These are phyloP conservation scores for Mycena floridula DNA, from an alignment of 768 basidiomycete genomes.

Conservation along the genomic window DNA sequence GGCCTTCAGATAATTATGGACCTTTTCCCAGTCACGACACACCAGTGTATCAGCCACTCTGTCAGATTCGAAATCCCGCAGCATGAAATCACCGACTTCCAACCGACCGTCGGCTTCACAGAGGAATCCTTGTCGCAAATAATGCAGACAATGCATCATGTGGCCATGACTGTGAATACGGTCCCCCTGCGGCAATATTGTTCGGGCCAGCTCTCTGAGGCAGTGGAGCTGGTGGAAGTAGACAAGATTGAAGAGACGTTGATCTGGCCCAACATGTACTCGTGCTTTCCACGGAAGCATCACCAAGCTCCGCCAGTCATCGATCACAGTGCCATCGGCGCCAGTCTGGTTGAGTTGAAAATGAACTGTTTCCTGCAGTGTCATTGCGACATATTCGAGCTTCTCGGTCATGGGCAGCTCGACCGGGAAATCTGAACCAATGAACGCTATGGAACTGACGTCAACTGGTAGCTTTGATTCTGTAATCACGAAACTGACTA, in stretches of 20 bases:
- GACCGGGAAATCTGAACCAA: too few relatives aligned
- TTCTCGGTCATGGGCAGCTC: too few relatives aligned
- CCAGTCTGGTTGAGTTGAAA: too few relatives aligned
- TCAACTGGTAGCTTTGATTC: too few relatives aligned
- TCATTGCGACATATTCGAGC: too few relatives aligned
- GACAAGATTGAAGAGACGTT: conserved; percentile 21
- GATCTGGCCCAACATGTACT: conserved; percentile 21
- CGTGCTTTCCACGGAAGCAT: too few relatives aligned
- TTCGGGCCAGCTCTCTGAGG: conserved; percentile 10
- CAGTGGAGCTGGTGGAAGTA: conserved; percentile 31
- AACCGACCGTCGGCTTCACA: conserved; percentile 14
- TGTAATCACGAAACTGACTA: too few relatives aligned
- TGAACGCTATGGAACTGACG: too few relatives aligned
- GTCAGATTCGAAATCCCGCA: conserved; percentile 9
- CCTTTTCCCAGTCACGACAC: conserved; percentile 19
- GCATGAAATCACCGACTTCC: conserved; percentile 12
- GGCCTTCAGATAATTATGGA: conserved; percentile 11
- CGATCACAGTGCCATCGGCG: too few relatives aligned
- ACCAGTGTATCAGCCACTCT: conserved; percentile 15
- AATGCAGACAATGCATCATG: conserved; percentile 16
- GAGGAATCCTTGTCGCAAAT: conserved; percentile 14
- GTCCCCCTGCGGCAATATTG: conserved; percentile 4
- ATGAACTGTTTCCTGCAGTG: too few relatives aligned
- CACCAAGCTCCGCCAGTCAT: too few relatives aligned
- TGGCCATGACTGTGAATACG: too few relatives aligned